These are phyloP conservation scores for Cupressus sempervirens DNA, from an alignment of 75 land plant species.

Conservation along the genomic window DNA sequence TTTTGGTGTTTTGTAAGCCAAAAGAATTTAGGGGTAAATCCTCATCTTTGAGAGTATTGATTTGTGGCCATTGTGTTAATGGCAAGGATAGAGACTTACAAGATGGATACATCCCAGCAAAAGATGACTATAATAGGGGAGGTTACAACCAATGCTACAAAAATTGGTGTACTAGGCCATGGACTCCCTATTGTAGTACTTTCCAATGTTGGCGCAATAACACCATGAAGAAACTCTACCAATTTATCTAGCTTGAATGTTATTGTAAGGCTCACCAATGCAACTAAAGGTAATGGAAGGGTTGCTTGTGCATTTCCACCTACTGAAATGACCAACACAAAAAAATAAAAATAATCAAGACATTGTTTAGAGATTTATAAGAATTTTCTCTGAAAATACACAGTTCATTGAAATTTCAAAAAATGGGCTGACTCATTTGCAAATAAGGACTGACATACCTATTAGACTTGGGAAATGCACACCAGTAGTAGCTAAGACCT, in stretches of 20 bases:
- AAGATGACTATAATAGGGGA: no score
- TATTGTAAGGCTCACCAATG: slow-evolving; percentile 79
- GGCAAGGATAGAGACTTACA: no score
- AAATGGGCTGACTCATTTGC: background rate
- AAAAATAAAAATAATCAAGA: slow-evolving; percentile 11
- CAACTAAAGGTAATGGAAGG: slow-evolving; percentile 83
- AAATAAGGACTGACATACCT: slow-evolving; percentile 18
- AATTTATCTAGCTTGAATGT: slow-evolving; percentile 74
- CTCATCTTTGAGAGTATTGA: no score
- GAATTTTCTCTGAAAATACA: background rate
- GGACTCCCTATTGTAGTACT: slow-evolving; percentile 57
- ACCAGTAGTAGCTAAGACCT: slow-evolving; percentile 65
- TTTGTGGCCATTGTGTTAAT: no score
- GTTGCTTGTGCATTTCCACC: slow-evolving; percentile 25
- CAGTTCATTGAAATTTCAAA: background rate
- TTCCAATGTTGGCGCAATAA: slow-evolving; percentile 75
- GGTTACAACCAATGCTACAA: slow-evolving; percentile 72
- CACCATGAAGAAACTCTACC: slow-evolving; percentile 61
- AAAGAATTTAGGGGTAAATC: no score
- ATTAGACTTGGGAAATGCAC: slow-evolving; percentile 42
- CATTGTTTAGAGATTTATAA: background rate
- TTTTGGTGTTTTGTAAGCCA: no score
- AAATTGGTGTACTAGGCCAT: slow-evolving; percentile 65
- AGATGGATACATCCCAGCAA: no score
- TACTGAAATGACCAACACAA: slow-evolving; percentile 12